A percentile compares a stretch with the other conserved stretches of the same genome.
These are phyloP conservation scores for Mycena sp. DNA, from an alignment of 1,284 basidiomycete genomes.

Conservation along the genomic window DNA sequence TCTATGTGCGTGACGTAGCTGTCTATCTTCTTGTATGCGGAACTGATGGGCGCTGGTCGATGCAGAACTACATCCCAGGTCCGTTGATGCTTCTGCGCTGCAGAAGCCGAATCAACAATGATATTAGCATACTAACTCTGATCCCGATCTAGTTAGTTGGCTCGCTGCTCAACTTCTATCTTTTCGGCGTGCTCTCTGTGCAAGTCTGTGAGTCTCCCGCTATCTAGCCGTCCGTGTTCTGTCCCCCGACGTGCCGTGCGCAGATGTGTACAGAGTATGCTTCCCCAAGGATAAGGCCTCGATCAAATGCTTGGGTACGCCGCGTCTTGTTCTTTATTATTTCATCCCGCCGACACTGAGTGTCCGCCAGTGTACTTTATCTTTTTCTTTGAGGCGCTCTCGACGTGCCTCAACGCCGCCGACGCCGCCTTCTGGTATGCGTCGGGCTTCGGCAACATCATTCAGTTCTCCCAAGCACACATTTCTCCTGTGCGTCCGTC, in stretches of 20 bases:
- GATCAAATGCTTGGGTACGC: conserved; percentile 19
- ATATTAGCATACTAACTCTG: too few species aligned
- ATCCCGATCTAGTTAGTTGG: conserved; percentile 27
- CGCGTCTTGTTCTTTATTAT: neutral
- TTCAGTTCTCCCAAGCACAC: conserved; percentile 27
- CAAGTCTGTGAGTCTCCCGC: conserved; percentile 16
- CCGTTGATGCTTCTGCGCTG: too few species aligned
- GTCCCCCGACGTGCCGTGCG: neutral
- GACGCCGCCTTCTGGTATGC: conserved; percentile 37
- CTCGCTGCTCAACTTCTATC: conserved; percentile 21
- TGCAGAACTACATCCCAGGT: too few species aligned
- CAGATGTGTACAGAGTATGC: conserved; percentile 22
- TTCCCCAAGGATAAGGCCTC: conserved; percentile 23
- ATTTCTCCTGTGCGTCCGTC: conserved; percentile 17
- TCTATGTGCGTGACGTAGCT: too few species aligned
- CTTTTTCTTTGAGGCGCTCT: conserved; percentile 32
- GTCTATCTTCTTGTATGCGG: too few species aligned
- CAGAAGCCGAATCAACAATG: too few species aligned
- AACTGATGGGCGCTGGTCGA: too few species aligned
- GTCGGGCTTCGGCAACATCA: conserved; percentile 33
- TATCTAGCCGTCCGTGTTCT: neutral
- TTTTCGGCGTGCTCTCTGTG: conserved; percentile 24
- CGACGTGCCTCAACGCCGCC: conserved; percentile 30
- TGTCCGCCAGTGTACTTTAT: conserved; percentile 28
- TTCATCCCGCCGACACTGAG: neutral